Base-by-base conservation (phyloP, 164 flowering plant species). In the Cinnamomum micranthum region DNA sequence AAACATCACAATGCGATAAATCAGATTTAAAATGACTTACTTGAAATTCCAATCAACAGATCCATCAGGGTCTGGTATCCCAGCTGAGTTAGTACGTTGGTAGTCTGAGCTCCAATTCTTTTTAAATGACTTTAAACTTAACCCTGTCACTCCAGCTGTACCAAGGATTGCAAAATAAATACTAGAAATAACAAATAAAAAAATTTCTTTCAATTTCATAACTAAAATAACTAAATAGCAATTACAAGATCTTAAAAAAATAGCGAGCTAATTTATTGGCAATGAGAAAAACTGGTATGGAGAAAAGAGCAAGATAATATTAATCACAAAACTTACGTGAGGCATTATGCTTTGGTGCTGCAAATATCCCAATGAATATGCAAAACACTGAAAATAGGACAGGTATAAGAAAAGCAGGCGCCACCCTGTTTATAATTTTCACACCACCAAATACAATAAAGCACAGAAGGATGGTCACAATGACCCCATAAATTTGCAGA, bases 391-490 rank as follows among this genome's bases (percentile, higher is more conserved):
- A 96, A 82, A 96, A 81, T 41, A 94, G 63, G 71, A 94, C 99
- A 28, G 99, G 97, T 75, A 96, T 74, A 47, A 96, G 94, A 80
- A 96, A 96, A 75, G 98, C 93, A 69, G 98, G 99, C 23, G 99
- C 99, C 78, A 96, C 99, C 65, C 94, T 87, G 75, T 94, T 96
- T 81, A 96, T 96, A 81, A 96, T 92, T 82, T 94, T 94, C 76
- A 96, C 98, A 41, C 99, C 99, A 75, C 99, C 99, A 85, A 96
- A 96, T 66, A 96, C 99, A 73, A 96, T 92, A 81, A 96, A 92
- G 80, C 93, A 89, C 31, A 96, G 82, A 78, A 94, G 68, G 75
- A 96, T 92, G 27, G 99, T 94, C 83, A 96, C 95, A 69, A 96
- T 84, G 75, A 94, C 84, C 79, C 99, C 99, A 86, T 96, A 94